Conservation (phyloP, 306 rosid genomes). For the Mimosa bimucronata region DNA sequence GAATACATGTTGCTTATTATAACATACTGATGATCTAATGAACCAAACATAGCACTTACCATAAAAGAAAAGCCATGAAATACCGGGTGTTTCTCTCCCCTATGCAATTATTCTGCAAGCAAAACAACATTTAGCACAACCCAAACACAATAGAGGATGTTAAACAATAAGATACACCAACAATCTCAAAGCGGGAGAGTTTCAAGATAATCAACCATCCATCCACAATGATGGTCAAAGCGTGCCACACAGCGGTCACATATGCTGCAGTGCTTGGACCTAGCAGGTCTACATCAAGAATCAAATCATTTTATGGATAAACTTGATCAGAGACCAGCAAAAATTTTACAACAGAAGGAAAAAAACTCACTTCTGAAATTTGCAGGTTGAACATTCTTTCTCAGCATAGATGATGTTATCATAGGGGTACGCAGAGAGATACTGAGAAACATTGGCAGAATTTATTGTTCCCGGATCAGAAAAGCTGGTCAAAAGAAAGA, state of each 20-base stretch:
- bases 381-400: conserved; percentile 93
- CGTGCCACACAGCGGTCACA: conserved; percentile 94
- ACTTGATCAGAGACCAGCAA: conserved; percentile 25
- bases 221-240: conserved; percentile 98
- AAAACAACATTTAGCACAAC: conserved; percentile 37
- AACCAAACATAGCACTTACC: conserved; percentile 65
- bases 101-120: conserved; percentile 91
- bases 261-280: conserved; percentile 98
- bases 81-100: conserved; percentile 90
- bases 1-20: not conserved
- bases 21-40: conserved; percentile 28
- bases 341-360: not conserved
- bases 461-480: conserved; percentile 86
- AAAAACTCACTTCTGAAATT: conserved; percentile 80
- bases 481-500: conserved; percentile 89
- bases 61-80: conserved; percentile 90
- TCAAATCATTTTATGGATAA: conserved; percentile 16
- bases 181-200: conserved; percentile 12
- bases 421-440: conserved; percentile 83
- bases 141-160: conserved; percentile 11
- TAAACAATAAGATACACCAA: conserved; percentile 11
- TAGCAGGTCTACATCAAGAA: conserved; percentile 76
- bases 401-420: conserved; percentile 78
- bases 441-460: conserved; percentile 75
- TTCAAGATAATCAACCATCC: conserved; percentile 72